Conservation (phyloP, 2,329 filamentous ascomycete genomes). For the Thielaviopsis ethacetica region DNA sequence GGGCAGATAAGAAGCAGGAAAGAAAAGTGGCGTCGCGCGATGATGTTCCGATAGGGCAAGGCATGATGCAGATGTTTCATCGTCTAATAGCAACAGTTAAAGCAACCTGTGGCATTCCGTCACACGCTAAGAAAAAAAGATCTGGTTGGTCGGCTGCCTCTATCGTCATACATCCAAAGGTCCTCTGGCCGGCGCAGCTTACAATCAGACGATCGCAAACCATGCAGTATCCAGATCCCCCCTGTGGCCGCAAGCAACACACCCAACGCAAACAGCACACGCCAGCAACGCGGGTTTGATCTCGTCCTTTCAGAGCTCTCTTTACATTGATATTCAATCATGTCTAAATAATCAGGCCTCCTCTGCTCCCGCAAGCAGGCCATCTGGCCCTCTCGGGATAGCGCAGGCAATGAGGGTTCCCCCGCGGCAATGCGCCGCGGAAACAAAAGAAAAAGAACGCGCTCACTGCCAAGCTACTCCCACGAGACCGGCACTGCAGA, state of each 20-base stretch:
- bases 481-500: too few species aligned
- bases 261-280: too few species aligned
- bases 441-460: too few species aligned
- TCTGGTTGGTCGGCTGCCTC: neutral
- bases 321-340: slow-evolving; percentile 12
- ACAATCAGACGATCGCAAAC: neutral
- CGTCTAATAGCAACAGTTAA: too few species aligned
- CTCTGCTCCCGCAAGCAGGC: neutral
- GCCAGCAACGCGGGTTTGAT: too few species aligned
- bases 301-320: slow-evolving; percentile 10
- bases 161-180: neutral
- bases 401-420: too few species aligned
- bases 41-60: too few species aligned
- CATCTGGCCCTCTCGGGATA: neutral
- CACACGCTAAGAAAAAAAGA: neutral
- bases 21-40: neutral
- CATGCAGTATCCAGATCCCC: neutral
- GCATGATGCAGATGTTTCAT: neutral
- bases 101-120: neutral
- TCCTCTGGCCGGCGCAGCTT: neutral
- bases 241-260: too few species aligned
- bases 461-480: too few species aligned
- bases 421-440: too few species aligned
- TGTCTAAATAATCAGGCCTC: neutral
- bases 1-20: neutral